Evolutionary conservation across 352 stramenopile species (phyloP).

Genomic region (Phytophthora capsici): DNA sequence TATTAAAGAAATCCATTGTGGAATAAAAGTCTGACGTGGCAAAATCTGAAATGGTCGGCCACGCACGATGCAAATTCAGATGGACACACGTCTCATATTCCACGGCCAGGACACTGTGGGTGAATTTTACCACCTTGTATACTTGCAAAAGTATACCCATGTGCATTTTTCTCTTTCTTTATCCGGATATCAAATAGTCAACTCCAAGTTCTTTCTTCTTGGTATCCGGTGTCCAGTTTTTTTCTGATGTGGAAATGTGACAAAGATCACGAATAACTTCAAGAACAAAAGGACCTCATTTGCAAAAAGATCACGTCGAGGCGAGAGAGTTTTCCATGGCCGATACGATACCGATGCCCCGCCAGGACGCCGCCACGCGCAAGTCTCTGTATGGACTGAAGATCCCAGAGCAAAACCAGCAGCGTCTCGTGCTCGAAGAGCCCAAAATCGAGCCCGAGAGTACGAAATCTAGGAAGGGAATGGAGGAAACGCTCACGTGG

Average conservation of each 20-base stretch:
- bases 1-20: constrained; percentile 36
- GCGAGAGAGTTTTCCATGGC: constrained; percentile 12
- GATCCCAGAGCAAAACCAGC: constrained; percentile 2
- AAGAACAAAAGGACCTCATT: constrained; percentile 27
- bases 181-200: constrained; percentile 5
- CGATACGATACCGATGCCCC: constrained; percentile 25
- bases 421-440: background rate
- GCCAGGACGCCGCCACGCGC: constrained; percentile 36
- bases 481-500: constrained; percentile 75
- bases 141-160: background rate
- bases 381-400: constrained; percentile 43
- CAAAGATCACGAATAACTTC: constrained; percentile 39
- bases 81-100: constrained; percentile 12
- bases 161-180: too few species aligned
- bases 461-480: constrained; percentile 33
- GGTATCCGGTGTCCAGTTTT: background rate
- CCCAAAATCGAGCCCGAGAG: constrained; percentile 3
- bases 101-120: constrained; percentile 26
- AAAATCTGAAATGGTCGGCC: constrained; percentile 18
- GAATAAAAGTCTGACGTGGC: constrained; percentile 2
- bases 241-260: constrained; percentile 25
- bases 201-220: background rate
- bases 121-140: constrained; percentile 13
- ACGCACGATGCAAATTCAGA: constrained; percentile 10
- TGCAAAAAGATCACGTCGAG: constrained; percentile 23